Evolutionary conservation across 164 flowering plant genomes (phyloP), one percentile per base, ranked within the genome.

Genomic region (Sextonia rubra): DNA sequence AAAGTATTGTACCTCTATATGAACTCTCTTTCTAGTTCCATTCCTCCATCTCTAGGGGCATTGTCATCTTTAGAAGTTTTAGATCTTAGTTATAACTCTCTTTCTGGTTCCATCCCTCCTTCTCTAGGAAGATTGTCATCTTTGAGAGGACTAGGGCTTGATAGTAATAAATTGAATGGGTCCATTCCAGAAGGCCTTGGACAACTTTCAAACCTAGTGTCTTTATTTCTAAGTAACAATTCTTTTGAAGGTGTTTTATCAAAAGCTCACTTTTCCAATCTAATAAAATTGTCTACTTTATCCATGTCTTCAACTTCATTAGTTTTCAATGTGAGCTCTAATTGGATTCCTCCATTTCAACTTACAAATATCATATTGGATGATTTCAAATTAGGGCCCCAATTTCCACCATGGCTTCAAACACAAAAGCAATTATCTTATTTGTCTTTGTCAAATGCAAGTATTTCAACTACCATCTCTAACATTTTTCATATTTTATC

Each of bases 321-420:
- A 24, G 23, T 23, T 60, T 60, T 60, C 23, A 60, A 60, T 60
- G 12, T 60, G 23, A 60, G 64, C 26, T n/a, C 64, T 23, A 22
- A 60, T 60, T 60, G 64, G 64, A 25, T 23, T 60, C 25, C 64
- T 4, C 64, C 64, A 60, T 60, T 60, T 22, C 64, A 22, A 60
- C 64, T 60, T 0, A 4, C 9, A 23, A n/a, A 60, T n/a, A 60
- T 60, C 12, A 9, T 8, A n/a, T 4, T 60, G 25, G 24, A 22
- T 60, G 20, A n/a, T n/a, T 60, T 8, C 26, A n/a, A 22, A 4
- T n/a, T 60, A n/a, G 64, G 64, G 64, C 26, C 26, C 64, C 25
- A 18, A 22, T 60, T 60, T 23, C 64, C 64, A 18, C 4, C 25
- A 60, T 60, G 64, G 64, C 5, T 60, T 23, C 64, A 23, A 22